Evolutionary conservation across 1,284 basidiomycete species (phyloP).

Genomic region (Retiboletus flavoniger): DNA sequence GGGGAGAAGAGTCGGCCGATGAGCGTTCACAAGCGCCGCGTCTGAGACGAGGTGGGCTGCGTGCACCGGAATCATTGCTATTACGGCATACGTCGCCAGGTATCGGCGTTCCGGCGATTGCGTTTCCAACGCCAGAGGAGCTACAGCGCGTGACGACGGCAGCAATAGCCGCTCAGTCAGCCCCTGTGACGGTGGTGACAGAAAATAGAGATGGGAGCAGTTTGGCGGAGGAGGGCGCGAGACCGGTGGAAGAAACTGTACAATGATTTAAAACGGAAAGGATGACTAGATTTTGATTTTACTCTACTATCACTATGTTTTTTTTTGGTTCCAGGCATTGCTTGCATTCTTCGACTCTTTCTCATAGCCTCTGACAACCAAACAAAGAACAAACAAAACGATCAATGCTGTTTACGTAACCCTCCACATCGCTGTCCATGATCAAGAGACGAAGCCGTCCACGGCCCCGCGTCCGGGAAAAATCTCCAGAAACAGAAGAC

Average conservation of each 20-base stretch:
- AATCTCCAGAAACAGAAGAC: constrained; percentile 34
- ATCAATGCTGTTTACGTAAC: constrained; percentile 14
- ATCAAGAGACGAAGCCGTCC: constrained; percentile 52
- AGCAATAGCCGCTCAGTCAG: neutral
- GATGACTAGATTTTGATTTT: constrained; percentile 7
- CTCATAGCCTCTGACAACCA: no score
- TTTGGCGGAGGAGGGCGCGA: neutral
- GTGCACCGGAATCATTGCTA: constrained; percentile 56
- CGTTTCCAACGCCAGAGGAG: constrained; percentile 24
- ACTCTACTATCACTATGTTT: constrained; percentile 6
- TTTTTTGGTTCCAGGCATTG: neutral
- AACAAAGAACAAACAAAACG: no score
- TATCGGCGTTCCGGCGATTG: constrained; percentile 24
- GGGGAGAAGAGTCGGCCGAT: constrained; percentile 23
- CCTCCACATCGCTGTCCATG: constrained; percentile 30
- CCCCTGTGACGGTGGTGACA: neutral
- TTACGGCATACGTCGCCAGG: constrained; percentile 44
- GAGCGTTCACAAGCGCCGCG: constrained; percentile 41
- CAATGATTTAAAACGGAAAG: constrained; percentile 14
- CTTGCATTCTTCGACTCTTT: no score
- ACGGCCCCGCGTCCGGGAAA: constrained; percentile 37
- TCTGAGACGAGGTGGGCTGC: constrained; percentile 57
- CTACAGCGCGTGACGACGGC: constrained; percentile 22
- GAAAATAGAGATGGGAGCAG: constrained; percentile 11
- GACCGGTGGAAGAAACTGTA: constrained; percentile 18